Percentiles rank a stretch among this genome's conserved stretches.
Evolutionary conservation across 163 green algal genomes (phyloP).

Genomic region (Chloromonas sp.): DNA sequence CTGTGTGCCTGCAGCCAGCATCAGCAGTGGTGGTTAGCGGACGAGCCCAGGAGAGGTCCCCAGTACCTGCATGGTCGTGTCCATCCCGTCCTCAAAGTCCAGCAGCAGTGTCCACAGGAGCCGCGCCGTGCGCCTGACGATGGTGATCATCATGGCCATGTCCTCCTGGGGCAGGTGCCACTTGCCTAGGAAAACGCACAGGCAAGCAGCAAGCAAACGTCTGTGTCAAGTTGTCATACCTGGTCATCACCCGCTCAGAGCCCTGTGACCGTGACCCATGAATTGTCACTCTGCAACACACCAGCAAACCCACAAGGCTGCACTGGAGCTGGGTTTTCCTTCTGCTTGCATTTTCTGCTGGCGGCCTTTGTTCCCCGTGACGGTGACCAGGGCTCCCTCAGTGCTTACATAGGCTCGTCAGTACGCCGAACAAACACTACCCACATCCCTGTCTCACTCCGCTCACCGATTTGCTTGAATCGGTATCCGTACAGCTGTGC

Average conservation of each 20-base stretch:
- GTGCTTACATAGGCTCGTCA: no score
- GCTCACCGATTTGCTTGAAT: constrained; percentile 5
- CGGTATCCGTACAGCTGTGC: not conserved
- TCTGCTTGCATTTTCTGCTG: no score
- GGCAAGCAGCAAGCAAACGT: not conserved
- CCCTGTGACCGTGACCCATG: no score
- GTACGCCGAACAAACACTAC: no score
- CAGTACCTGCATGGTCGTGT: not conserved
- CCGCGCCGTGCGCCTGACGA: constrained; percentile 14
- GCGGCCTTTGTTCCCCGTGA: no score
- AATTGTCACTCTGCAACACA: no score
- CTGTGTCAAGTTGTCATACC: no score
- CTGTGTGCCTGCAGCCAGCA: not conserved
- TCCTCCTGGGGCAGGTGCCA: constrained; percentile 7
- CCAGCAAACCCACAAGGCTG: no score
- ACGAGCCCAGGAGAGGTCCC: not conserved
- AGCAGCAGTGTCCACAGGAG: constrained; percentile 26
- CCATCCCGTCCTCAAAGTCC: constrained; percentile 29
- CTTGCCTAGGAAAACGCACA: not conserved
- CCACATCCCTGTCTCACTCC: no score
- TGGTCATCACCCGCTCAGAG: no score
- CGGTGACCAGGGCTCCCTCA: no score
- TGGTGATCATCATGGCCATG: not conserved
- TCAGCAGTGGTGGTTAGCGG: not conserved
- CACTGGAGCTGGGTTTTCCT: no score